Conservation (phyloP, 148 eudicot genomes). For the Silene uniflora region DNA sequence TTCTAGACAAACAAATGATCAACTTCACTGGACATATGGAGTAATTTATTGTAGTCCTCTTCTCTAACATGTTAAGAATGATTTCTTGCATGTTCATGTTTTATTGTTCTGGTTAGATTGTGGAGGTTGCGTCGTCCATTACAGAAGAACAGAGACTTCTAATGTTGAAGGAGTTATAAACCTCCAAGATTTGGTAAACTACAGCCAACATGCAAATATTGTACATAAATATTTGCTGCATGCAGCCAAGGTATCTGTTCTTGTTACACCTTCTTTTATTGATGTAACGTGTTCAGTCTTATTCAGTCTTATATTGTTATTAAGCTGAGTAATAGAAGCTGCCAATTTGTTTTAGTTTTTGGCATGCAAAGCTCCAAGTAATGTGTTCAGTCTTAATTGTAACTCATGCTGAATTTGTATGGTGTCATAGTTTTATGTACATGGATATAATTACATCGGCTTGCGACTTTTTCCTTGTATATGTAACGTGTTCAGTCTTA, state of each 20-base stretch:
- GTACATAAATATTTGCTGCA: constrained; percentile 12
- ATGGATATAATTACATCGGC: constrained; percentile 10
- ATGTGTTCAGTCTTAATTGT: neutral
- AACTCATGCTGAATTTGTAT: neutral
- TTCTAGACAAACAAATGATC: neutral
- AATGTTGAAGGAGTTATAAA: constrained; percentile 26
- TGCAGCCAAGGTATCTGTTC: constrained; percentile 15
- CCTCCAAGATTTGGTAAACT: neutral
- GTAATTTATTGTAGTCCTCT: neutral
- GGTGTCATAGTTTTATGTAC: neutral
- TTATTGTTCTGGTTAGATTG: constrained; percentile 20
- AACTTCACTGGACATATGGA: neutral
- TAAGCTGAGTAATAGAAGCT: constrained; percentile 8
- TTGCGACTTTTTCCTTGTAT: too few species aligned
- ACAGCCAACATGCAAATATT: constrained; percentile 22
- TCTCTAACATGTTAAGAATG: neutral
- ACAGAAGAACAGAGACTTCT: constrained; percentile 23
- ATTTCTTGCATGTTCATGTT: neutral
- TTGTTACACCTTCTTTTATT: neutral
- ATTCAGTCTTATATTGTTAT: neutral
- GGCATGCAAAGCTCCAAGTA: constrained; percentile 22
- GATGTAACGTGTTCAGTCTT: neutral
- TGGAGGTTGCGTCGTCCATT: constrained; percentile 19
- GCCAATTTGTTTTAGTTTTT: constrained; percentile 25
- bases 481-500: neutral